phyloP scores from a whole-genome alignment of 768 basidiomycete genomes.

The Daedaleopsis nitida region DNA sequence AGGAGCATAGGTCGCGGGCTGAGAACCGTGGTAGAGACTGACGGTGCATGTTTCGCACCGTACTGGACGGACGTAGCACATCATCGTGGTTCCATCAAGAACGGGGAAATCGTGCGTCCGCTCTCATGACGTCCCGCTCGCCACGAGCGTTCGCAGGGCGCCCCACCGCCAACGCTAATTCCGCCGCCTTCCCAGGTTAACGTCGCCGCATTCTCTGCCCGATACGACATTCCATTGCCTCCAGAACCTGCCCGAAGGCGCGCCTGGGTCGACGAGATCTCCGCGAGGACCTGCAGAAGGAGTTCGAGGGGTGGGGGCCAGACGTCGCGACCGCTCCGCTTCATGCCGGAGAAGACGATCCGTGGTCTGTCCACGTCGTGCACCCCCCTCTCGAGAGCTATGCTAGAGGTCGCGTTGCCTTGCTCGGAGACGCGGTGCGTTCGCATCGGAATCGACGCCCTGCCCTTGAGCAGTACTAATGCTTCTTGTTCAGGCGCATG shows the following conservation, averaged over 20 bases:
- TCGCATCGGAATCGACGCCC: neutral
- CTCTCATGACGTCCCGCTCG: neutral
- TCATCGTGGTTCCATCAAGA: slow-evolving; percentile 53
- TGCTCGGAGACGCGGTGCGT: slow-evolving; percentile 52
- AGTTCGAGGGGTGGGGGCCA: slow-evolving; percentile 48
- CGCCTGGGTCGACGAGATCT: slow-evolving; percentile 44
- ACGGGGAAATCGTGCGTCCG: slow-evolving; percentile 39
- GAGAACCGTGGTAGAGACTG: neutral
- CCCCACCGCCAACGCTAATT: neutral
- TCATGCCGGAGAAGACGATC: slow-evolving; percentile 43
- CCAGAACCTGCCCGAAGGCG: slow-evolving; percentile 1
- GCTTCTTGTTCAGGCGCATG: slow-evolving; percentile 43
- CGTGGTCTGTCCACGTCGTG: slow-evolving; percentile 56
- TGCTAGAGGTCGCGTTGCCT: slow-evolving; percentile 45
- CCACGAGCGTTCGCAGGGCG: neutral
- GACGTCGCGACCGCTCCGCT: slow-evolving; percentile 44
- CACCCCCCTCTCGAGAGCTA: slow-evolving; percentile 47
- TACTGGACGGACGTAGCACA: slow-evolving; percentile 39
- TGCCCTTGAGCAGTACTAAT: neutral
- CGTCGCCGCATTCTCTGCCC: slow-evolving; percentile 42
- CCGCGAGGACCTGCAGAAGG: slow-evolving; percentile 46
- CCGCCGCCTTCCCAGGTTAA: slow-evolving; percentile 34
- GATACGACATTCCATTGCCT: slow-evolving; percentile 28
- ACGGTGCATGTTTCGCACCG: too few species aligned
- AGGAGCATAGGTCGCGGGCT: neutral